Conservation (phyloP, 495 filamentous ascomycete genomes). For the Aspergillus incahuasiensis region DNA sequence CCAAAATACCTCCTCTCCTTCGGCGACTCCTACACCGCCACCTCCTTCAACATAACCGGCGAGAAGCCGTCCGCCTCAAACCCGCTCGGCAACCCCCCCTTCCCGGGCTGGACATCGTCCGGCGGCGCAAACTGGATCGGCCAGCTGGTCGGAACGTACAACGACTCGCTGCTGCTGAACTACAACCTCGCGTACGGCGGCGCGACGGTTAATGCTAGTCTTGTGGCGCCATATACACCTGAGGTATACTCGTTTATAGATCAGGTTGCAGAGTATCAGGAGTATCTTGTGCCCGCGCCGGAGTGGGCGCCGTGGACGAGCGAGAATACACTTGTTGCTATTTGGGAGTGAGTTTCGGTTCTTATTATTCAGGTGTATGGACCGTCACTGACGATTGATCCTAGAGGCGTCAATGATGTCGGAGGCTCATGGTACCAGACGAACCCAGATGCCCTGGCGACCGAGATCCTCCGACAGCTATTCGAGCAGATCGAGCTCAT, state of each 20-base stretch:
- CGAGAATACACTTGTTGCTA: conserved; percentile 4
- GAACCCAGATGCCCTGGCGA: background rate
- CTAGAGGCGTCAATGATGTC: conserved; percentile 12
- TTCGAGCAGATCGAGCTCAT: conserved; percentile 11
- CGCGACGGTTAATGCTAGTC: conserved; percentile 7
- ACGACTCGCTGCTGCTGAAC: conserved; percentile 8
- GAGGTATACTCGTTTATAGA: conserved; percentile 10
- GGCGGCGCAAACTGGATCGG: conserved; percentile 13
- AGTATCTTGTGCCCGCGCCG: background rate
- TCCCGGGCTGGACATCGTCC: conserved; percentile 6
- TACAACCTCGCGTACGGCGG: conserved; percentile 13
- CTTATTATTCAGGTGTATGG: background rate
- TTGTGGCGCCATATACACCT: conserved; percentile 8
- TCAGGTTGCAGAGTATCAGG: conserved; percentile 5
- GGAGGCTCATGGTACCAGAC: conserved; percentile 8
- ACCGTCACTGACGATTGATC: background rate
- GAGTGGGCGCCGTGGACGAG: conserved; percentile 1
- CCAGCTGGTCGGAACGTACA: conserved; percentile 7
- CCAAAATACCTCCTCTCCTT: conserved; percentile 9
- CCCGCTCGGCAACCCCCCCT: conserved; percentile 12
- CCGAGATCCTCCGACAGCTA: conserved; percentile 7
- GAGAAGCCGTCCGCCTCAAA: conserved; percentile 6
- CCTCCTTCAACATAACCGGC: conserved; percentile 11
- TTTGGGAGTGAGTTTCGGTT: conserved; percentile 7
- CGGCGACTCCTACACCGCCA: conserved; percentile 11